phyloP scores from a whole-genome alignment of 305 asterid genomes.

The Fraxinus ornus region DNA sequence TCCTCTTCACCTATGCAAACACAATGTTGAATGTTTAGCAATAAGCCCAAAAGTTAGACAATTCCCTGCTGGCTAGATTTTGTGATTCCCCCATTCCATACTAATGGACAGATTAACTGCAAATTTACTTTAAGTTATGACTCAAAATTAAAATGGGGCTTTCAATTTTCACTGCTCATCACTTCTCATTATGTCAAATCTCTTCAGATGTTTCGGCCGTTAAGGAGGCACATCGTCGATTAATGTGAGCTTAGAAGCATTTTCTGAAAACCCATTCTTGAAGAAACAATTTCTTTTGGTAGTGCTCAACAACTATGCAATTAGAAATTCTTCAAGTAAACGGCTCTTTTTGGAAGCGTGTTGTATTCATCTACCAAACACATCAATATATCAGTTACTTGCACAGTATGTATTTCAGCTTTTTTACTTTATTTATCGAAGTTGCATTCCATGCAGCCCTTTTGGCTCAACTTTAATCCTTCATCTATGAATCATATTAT shows the following conservation, averaged over 20 bases:
- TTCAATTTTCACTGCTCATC: not conserved
- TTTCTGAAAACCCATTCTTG: not conserved
- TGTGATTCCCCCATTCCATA: not conserved
- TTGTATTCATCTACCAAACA: slow-evolving; percentile 1
- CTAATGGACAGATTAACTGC: not conserved
- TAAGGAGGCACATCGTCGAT: not conserved
- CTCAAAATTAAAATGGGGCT: not conserved
- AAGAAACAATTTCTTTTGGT: not conserved
- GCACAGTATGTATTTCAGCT: not conserved
- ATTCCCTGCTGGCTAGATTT: not conserved
- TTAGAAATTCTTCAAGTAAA: not conserved
- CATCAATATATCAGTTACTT: not conserved
- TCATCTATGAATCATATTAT: not conserved
- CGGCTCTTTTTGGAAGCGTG: not conserved
- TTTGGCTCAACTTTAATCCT: not conserved
- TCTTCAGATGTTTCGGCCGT: not conserved
- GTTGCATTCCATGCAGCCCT: not conserved
- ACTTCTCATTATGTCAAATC: not conserved
- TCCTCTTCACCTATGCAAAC: slow-evolving; percentile 31
- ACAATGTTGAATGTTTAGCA: slow-evolving; percentile 1
- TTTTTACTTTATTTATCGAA: not conserved
- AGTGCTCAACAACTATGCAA: not conserved
- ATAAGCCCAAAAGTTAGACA: not conserved
- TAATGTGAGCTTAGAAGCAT: not conserved
- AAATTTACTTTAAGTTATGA: not conserved